Evolutionary conservation across 2,329 filamentous ascomycete species (phyloP).

Genomic region (Atkinsonella hypoxylon): DNA sequence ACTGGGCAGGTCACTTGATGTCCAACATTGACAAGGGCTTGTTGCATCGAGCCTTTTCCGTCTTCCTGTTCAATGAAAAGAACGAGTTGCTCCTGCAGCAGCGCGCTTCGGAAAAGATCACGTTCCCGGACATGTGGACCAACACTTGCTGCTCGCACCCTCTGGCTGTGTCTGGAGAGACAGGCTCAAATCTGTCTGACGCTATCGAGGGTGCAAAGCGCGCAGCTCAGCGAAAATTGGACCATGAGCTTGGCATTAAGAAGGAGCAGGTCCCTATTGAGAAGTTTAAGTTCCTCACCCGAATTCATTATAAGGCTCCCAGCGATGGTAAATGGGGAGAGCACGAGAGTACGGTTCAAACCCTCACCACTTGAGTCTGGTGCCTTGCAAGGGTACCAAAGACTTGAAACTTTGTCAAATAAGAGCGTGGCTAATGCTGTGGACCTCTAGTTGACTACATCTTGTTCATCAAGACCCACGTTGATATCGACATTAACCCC

Average conservation of each 20-base stretch:
- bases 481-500: constrained; percentile 66
- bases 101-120: constrained; percentile 93
- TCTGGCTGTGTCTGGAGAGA: constrained; percentile 82
- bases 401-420: too few species aligned
- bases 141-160: constrained; percentile 99
- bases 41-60: constrained; percentile 92
- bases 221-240: constrained; percentile 83
- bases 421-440: not conserved
- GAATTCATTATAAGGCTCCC: constrained; percentile 96
- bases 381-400: not conserved
- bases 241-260: constrained; percentile 91
- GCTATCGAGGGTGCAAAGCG: constrained; percentile 79
- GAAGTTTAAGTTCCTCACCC: constrained; percentile 83
- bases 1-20: constrained; percentile 79
- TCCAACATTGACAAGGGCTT: constrained; percentile 95
- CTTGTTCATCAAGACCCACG: constrained; percentile 90
- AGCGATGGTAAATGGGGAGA: constrained; percentile 98
- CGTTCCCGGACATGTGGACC: constrained; percentile 98
- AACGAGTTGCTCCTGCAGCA: constrained; percentile 92
- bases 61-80: constrained; percentile 92
- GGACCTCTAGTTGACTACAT: constrained; percentile 76
- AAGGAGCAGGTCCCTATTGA: constrained; percentile 79
- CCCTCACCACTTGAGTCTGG: not conserved
- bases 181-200: constrained; percentile 67
- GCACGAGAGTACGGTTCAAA: constrained; percentile 68